Percentiles rank a stretch among this genome's conserved stretches.
Conservation (phyloP, 1,284 basidiomycete species). For the Porphyrellus sp. region DNA sequence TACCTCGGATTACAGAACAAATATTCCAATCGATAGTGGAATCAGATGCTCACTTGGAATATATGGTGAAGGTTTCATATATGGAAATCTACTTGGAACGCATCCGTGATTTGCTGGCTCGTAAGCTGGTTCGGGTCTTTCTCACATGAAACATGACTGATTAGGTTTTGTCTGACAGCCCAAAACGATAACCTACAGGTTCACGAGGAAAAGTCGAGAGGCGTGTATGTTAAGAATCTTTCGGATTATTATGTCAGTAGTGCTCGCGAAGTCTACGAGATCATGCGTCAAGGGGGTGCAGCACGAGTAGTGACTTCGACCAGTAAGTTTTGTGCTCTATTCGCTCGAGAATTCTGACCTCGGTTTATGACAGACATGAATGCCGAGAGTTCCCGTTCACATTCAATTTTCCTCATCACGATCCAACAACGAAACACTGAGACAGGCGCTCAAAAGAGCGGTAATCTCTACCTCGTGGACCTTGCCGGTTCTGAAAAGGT, state of each 20-base stretch:
- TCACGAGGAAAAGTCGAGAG: slow-evolving; percentile 96
- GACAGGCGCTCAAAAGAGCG: slow-evolving; percentile 92
- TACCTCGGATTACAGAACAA: slow-evolving; percentile 97
- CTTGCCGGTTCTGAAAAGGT: slow-evolving; percentile 99
- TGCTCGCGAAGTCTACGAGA: slow-evolving; percentile 96
- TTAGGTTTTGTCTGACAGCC: slow-evolving; percentile 48
- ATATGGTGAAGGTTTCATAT: slow-evolving; percentile 99
- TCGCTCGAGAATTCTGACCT: slow-evolving; percentile 5
- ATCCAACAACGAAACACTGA: slow-evolving; percentile 97
- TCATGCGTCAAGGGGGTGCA: slow-evolving; percentile 94
- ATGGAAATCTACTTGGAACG: slow-evolving; percentile 99
- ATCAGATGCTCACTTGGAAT: slow-evolving; percentile 94
- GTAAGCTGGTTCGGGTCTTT: slow-evolving; percentile 53
- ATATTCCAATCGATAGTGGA: slow-evolving; percentile 98
- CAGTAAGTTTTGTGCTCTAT: slow-evolving; percentile 53
- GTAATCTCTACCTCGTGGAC: slow-evolving; percentile 97
- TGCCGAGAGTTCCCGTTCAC: slow-evolving; percentile 97
- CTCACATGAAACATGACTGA: slow-evolving; percentile 1
- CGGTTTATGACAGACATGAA: slow-evolving; percentile 87
- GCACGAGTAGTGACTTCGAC: slow-evolving; percentile 94
- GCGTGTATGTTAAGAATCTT: slow-evolving; percentile 97
- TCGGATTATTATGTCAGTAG: slow-evolving; percentile 98
- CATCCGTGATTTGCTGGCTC: slow-evolving; percentile 93
- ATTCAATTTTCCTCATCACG: slow-evolving; percentile 98
- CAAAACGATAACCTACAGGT: slow-evolving; percentile 99